Percentiles rank a stretch among this genome's conserved stretches.
Evolutionary conservation across 2,329 filamentous ascomycete genomes (phyloP).

Genomic region (Spiromastix sp.): DNA sequence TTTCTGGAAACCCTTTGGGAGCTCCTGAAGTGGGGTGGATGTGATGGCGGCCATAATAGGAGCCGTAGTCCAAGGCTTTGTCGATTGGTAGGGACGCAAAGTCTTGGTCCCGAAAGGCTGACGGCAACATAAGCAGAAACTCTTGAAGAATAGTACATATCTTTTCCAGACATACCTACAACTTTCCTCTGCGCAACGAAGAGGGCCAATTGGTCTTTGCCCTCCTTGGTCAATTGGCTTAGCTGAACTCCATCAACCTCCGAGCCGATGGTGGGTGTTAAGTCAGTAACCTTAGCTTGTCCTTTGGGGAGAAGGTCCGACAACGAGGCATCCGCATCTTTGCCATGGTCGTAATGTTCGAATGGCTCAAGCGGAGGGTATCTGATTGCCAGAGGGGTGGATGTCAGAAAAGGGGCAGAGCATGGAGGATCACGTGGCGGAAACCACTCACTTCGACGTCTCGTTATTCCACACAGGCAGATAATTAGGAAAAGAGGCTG

Average conservation of each 20-base stretch:
- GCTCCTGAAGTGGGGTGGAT: slow-evolving; percentile 71
- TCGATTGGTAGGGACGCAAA: slow-evolving; percentile 59
- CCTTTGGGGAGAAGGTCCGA: slow-evolving; percentile 52
- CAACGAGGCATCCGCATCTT: slow-evolving; percentile 60
- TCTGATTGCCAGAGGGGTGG: not conserved
- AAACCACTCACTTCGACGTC: slow-evolving; percentile 24
- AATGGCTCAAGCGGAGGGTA: slow-evolving; percentile 55
- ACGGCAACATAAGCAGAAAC: not conserved
- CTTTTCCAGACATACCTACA: slow-evolving; percentile 38
- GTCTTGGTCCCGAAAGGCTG: slow-evolving; percentile 61
- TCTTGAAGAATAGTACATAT: not conserved
- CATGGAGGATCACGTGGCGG: not conserved
- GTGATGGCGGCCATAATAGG: slow-evolving; percentile 72
- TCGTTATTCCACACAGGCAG: slow-evolving; percentile 60
- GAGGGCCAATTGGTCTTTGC: slow-evolving; percentile 63
- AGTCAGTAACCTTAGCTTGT: slow-evolving; percentile 40
- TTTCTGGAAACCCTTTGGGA: slow-evolving; percentile 60
- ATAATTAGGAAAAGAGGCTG: slow-evolving; percentile 60
- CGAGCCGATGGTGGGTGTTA: slow-evolving; percentile 65
- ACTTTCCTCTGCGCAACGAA: slow-evolving; percentile 48
- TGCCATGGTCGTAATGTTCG: slow-evolving; percentile 64
- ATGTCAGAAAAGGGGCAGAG: slow-evolving; percentile 28
- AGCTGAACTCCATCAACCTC: slow-evolving; percentile 64
- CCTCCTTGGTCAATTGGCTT: slow-evolving; percentile 54
- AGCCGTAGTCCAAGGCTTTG: slow-evolving; percentile 57